A percentile compares a stretch with the other conserved stretches of the same genome.
phyloP scores from a whole-genome alignment of 257 asterid species.

The Buddleja alternifolia region DNA sequence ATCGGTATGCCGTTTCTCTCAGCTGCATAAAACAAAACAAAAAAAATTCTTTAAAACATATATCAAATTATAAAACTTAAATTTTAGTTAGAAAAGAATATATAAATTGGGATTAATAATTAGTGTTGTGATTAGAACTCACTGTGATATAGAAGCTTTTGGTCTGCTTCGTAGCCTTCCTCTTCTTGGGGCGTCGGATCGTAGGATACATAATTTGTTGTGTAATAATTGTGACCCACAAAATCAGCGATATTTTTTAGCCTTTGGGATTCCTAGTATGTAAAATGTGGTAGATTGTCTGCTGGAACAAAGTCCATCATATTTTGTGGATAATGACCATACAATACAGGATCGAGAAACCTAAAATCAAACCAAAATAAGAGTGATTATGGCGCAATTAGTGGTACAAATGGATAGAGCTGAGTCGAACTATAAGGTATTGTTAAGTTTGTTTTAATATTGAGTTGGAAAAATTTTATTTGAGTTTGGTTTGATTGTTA shows the following conservation, averaged over 20 bases:
- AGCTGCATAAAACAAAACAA: background rate
- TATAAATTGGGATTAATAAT: no score
- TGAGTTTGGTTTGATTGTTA: no score
- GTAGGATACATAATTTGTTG: slow-evolving; percentile 16
- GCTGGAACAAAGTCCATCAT: slow-evolving; percentile 15
- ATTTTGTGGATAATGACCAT: slow-evolving; percentile 30
- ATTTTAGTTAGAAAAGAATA: no score
- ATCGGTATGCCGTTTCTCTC: background rate
- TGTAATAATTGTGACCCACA: slow-evolving; percentile 38
- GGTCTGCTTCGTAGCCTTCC: slow-evolving; percentile 27
- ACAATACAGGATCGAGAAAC: slow-evolving; percentile 32
- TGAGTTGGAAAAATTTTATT: no score
- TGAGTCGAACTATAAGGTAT: no score
- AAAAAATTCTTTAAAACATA: background rate
- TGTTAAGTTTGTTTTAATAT: no score
- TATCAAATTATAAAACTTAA: no score
- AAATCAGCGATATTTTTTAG: slow-evolving; percentile 27
- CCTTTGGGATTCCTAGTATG: background rate
- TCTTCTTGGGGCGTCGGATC: background rate
- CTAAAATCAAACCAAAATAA: slow-evolving; percentile 20
- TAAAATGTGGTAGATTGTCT: slow-evolving; percentile 21
- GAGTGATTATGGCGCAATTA: no score
- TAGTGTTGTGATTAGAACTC: no score
- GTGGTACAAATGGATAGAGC: no score
- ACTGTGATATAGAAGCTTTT: background rate